Evolutionary conservation across 1,139 yeast genomes (phyloP), one percentile per base, ranked within the genome.

Genomic region (Yamadazyma blattariae): DNA sequence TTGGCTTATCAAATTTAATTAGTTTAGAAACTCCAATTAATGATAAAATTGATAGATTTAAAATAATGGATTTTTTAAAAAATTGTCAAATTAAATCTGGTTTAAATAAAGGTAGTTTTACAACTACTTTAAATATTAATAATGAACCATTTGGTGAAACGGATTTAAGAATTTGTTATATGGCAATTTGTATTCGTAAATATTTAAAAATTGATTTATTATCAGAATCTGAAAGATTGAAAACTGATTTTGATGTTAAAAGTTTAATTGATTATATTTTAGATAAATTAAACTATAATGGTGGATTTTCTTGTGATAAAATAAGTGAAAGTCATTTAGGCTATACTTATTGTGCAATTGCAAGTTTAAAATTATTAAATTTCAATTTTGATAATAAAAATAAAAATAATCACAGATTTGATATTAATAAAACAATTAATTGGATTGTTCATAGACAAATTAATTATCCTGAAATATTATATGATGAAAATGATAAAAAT

Each of bases 271-370:
- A 44, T 0, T 80, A 68, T 50, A 61, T 88, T 0, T 29, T 54
- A n/a, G 45, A 56, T 0, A 61, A 78, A 26, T 56, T 69, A 25
- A 66, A 71, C 27, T 70, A 59, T 43, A 80, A 75, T 49, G 97
- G 97, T 2, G 97, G 96, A 0, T 63, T 71, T 36, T 56, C 69
- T 22, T 58, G 67, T 10, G 32, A 46, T 5, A 41, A 44, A 3
- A 38, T 45, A 27, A 68, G 74, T 16, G 98, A 92, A 57, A 71
- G 94, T 2, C 97, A 92, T 59, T 79, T 90, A 7, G 98, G 98
- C 0, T 71, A 84, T 44, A 84, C 96, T 0, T 92, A 79, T 52
- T 90, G 97, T 59, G 96, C 88, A 0, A 51, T 92, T 27, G 86
- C 87, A 0, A 61, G 86, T 1, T 65, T 88, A 39, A 56, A 57